Percentiles rank a stretch among this genome's conserved stretches.
Conservation (phyloP, 129 eudicot species). For the Daucus carota region DNA sequence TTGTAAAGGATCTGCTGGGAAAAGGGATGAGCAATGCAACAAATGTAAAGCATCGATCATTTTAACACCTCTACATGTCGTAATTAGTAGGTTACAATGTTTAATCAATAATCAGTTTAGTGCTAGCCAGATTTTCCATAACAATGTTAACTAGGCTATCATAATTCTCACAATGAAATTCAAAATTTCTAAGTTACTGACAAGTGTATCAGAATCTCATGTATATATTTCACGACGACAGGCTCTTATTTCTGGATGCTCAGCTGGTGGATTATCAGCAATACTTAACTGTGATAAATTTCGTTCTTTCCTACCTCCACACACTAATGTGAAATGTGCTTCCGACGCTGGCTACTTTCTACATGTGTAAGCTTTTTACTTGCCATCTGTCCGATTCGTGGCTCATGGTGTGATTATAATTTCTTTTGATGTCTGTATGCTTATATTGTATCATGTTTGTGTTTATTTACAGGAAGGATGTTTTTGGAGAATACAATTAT, state of each 20-base stretch:
- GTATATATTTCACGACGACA: not conserved
- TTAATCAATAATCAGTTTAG: not conserved
- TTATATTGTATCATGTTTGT: not conserved
- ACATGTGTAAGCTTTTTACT: slow-evolving; percentile 30
- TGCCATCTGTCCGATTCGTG: not conserved
- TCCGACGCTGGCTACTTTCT: slow-evolving; percentile 47
- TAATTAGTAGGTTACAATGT: too few relatives aligned
- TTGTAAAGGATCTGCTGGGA: slow-evolving; percentile 43
- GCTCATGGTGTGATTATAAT: not conserved
- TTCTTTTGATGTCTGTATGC: not conserved
- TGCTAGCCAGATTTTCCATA: not conserved
- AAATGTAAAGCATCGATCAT: slow-evolving; percentile 20
- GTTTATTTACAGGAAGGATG: slow-evolving; percentile 30
- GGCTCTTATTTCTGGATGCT: slow-evolving; percentile 50
- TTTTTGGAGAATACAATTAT: slow-evolving; percentile 31
- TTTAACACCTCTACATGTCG: not conserved
- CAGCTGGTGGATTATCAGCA: slow-evolving; percentile 49
- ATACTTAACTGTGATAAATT: slow-evolving; percentile 43
- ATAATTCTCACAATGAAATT: not conserved
- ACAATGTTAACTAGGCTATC: not conserved
- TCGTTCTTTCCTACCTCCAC: slow-evolving; percentile 26
- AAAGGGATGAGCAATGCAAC: slow-evolving; percentile 53
- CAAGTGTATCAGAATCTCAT: not conserved
- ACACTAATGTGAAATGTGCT: slow-evolving; percentile 37
- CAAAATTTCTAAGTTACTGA: not conserved